These are phyloP conservation scores for Thielaviopsis euricoi DNA, from an alignment of 2,329 filamentous ascomycete species.

Conservation along the genomic window DNA sequence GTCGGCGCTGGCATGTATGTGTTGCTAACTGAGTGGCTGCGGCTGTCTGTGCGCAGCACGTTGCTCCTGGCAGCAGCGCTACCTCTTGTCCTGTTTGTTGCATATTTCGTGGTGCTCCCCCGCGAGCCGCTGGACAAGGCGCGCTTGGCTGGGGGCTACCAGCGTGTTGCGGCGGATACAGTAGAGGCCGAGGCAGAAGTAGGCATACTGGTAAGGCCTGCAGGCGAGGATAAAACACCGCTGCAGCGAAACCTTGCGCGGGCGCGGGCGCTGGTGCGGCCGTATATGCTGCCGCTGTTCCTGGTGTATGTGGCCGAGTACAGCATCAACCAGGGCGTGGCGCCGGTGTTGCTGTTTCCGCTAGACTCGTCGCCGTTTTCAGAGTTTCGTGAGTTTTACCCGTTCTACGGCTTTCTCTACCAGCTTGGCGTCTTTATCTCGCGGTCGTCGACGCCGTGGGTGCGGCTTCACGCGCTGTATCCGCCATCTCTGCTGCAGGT, in stretches of 20 bases:
- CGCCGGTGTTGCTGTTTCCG: slow-evolving; percentile 79
- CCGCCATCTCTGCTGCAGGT: slow-evolving; percentile 68
- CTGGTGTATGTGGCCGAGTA: slow-evolving; percentile 94
- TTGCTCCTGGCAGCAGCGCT: slow-evolving; percentile 64
- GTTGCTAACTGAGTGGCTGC: slow-evolving; percentile 63
- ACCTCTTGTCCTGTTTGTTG: slow-evolving; percentile 65
- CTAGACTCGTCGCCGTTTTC: slow-evolving; percentile 59
- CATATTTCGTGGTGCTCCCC: slow-evolving; percentile 73
- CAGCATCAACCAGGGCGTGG: slow-evolving; percentile 83
- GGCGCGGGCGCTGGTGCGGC: slow-evolving; percentile 52
- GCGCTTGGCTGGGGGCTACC: slow-evolving; percentile 26
- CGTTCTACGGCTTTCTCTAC: slow-evolving; percentile 87
- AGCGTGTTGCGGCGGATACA: slow-evolving; percentile 33
- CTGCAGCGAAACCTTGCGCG: slow-evolving; percentile 39
- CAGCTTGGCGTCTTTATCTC: slow-evolving; percentile 92
- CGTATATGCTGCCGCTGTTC: slow-evolving; percentile 76
- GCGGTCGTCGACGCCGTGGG: slow-evolving; percentile 74
- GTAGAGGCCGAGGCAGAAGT: slow-evolving; percentile 20
- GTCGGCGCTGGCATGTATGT: slow-evolving; percentile 81
- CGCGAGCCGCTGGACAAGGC: slow-evolving; percentile 41
- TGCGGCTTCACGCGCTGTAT: slow-evolving; percentile 69
- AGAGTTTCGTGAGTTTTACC: slow-evolving; percentile 77
- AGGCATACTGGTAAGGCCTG: too few species aligned
- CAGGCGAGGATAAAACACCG: background rate
- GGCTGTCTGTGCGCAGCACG: slow-evolving; percentile 56